Percentiles rank a stretch among this genome's conserved stretches.
Conservation (phyloP, 2,329 filamentous ascomycete species). For the Beauveria asiatica region DNA sequence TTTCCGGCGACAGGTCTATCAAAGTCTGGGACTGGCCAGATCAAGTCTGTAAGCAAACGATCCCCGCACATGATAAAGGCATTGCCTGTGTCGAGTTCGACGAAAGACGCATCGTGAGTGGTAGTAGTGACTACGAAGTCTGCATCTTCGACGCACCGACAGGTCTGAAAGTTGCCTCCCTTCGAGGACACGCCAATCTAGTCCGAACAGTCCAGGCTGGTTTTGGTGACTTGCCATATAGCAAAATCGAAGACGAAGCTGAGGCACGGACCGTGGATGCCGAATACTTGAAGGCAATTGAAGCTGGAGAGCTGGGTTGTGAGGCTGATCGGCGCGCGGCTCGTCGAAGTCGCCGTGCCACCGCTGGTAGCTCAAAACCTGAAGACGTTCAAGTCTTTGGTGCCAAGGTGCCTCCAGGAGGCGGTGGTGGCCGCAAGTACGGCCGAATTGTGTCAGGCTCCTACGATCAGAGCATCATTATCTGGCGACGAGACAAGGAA, state of each 20-base stretch:
- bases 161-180: slow-evolving; percentile 79
- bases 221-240: slow-evolving; percentile 81
- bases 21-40: slow-evolving; percentile 91
- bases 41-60: slow-evolving; percentile 65
- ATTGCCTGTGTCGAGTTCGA: slow-evolving; percentile 98
- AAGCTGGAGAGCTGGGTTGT: slow-evolving; percentile 39
- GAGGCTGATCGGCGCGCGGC: slow-evolving; percentile 21
- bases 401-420: slow-evolving; percentile 81
- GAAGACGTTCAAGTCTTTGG: slow-evolving; percentile 72
- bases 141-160: slow-evolving; percentile 87
- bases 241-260: slow-evolving; percentile 61
- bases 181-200: slow-evolving; percentile 72
- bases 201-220: slow-evolving; percentile 93
- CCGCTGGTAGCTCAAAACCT: slow-evolving; percentile 66
- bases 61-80: slow-evolving; percentile 83
- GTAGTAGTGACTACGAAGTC: slow-evolving; percentile 91
- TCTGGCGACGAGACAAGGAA: slow-evolving; percentile 82
- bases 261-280: slow-evolving; percentile 67
- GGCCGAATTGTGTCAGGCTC: slow-evolving; percentile 94
- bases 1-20: slow-evolving; percentile 86
- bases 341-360: slow-evolving; percentile 38
- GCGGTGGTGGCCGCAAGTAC: slow-evolving; percentile 81
- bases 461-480: slow-evolving; percentile 91
- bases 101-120: slow-evolving; percentile 84
- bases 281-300: slow-evolving; percentile 57